Percentiles rank a stretch among this genome's conserved stretches.
Evolutionary conservation across 2,329 filamentous ascomycete genomes (phyloP).

Genomic region (Aspergillus aculeatinus): DNA sequence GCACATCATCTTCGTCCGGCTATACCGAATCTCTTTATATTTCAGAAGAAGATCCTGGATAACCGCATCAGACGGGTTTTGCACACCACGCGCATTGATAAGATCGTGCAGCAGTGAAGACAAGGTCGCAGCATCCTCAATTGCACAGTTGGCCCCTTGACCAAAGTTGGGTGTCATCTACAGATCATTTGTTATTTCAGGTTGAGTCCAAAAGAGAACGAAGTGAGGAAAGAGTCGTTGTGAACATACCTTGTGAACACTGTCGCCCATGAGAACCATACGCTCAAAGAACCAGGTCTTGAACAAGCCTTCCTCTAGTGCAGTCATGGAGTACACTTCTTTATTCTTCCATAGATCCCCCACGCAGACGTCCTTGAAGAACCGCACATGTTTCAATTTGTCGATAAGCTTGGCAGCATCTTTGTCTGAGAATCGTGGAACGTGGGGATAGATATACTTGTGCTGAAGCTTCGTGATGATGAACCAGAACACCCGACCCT

Average conservation of each 20-base stretch:
- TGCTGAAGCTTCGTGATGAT: slow-evolving; percentile 25
- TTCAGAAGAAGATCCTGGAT: slow-evolving; percentile 6
- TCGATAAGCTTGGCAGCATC: slow-evolving; percentile 19
- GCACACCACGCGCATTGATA: neutral
- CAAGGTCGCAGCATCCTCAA: slow-evolving; percentile 41
- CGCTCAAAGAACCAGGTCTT: slow-evolving; percentile 26
- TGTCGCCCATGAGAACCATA: slow-evolving; percentile 28
- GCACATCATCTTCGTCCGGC: slow-evolving; percentile 18
- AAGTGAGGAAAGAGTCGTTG: neutral
- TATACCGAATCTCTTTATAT: slow-evolving; percentile 15
- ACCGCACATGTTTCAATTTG: slow-evolving; percentile 7
- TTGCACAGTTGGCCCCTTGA: slow-evolving; percentile 45
- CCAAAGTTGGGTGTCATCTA: slow-evolving; percentile 39
- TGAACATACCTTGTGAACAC: slow-evolving; percentile 26
- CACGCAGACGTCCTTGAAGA: slow-evolving; percentile 21
- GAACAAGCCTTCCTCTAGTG: slow-evolving; percentile 27
- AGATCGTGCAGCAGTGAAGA: slow-evolving; percentile 30
- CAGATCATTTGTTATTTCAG: neutral
- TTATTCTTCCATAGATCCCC: slow-evolving; percentile 25
- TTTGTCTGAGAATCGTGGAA: slow-evolving; percentile 22
- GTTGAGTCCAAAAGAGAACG: neutral
- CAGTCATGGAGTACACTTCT: slow-evolving; percentile 19
- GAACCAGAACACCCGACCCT: slow-evolving; percentile 29
- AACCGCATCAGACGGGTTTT: slow-evolving; percentile 1
- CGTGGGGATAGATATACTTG: slow-evolving; percentile 22